Percentiles rank a stretch among this genome's conserved stretches.
phyloP scores from a whole-genome alignment of 83 land plant genomes.

The Picea engelmannii region DNA sequence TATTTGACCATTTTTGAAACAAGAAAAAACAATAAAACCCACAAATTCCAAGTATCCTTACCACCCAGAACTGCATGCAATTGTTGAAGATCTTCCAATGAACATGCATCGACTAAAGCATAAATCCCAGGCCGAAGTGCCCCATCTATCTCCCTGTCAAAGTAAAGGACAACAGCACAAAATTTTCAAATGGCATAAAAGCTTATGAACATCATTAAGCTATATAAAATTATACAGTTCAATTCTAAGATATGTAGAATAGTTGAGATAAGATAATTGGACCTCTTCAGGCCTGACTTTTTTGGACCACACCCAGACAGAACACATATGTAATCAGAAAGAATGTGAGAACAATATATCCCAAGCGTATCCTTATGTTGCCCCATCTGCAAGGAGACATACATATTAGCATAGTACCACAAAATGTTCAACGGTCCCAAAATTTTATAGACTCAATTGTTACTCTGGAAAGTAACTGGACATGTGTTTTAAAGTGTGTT shows the following conservation, averaged over 20 bases:
- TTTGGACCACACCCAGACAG: conserved; percentile 67
- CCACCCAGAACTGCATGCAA: conserved; percentile 88
- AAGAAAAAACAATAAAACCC: neutral
- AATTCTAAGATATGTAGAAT: neutral
- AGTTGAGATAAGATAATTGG: neutral
- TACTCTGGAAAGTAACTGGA: too few species aligned
- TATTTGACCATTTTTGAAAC: neutral
- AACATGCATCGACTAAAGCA: conserved; percentile 88
- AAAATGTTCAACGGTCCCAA: neutral
- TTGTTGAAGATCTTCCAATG: conserved; percentile 77
- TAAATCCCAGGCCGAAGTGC: conserved; percentile 81
- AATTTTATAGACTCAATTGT: neutral
- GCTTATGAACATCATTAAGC: neutral
- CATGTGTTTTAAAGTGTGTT: too few species aligned
- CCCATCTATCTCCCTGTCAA: conserved; percentile 81
- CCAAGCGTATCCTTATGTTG: conserved; percentile 77
- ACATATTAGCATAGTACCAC: neutral
- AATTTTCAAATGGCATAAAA: neutral
- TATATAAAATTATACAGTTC: neutral
- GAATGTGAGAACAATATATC: conserved; percentile 48
- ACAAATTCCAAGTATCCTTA: conserved; percentile 22
- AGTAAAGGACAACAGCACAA: neutral
- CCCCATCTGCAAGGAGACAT: conserved; percentile 55
- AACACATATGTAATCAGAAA: conserved; percentile 77
- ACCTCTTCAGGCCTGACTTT: conserved; percentile 68